Evolutionary conservation across 345 rosid genomes (phyloP).

Genomic region (Excoecaria agallocha): DNA sequence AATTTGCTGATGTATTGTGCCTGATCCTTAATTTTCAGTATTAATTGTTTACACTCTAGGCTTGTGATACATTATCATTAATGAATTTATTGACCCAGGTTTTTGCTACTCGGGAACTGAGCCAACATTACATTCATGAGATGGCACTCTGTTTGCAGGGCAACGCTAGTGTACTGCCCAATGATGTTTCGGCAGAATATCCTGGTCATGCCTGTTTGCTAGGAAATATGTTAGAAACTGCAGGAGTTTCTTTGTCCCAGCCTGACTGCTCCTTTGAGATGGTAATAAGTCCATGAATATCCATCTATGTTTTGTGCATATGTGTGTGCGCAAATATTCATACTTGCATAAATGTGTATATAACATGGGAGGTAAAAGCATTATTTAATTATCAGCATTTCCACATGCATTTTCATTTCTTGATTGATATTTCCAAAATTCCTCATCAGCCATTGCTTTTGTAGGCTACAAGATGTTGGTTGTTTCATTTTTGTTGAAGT

Average conservation of each 20-base stretch:
- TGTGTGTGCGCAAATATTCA: background rate
- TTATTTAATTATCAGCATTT: background rate
- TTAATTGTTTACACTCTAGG: background rate
- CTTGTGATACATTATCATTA: slow-evolving; percentile 6
- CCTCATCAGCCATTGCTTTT: background rate
- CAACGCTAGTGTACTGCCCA: slow-evolving; percentile 56
- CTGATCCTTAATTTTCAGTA: background rate
- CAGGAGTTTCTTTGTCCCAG: slow-evolving; percentile 68
- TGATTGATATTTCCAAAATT: background rate
- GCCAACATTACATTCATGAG: slow-evolving; percentile 71
- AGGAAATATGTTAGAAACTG: slow-evolving; percentile 82
- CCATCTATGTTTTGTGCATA: background rate
- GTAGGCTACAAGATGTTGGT: background rate
- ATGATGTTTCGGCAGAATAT: slow-evolving; percentile 53
- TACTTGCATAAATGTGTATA: background rate
- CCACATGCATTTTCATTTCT: background rate
- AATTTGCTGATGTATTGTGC: background rate
- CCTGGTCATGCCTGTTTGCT: slow-evolving; percentile 91
- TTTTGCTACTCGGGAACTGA: slow-evolving; percentile 59
- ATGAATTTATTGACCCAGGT: slow-evolving; percentile 47
- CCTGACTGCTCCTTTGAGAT: slow-evolving; percentile 77
- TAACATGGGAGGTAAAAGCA: background rate
- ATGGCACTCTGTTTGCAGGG: slow-evolving; percentile 65
- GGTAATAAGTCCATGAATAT: slow-evolving; percentile 39
- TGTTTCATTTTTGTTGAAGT: background rate